These are phyloP conservation scores for Nemania diffusa DNA, from an alignment of 2,329 filamentous ascomycete species.

Conservation along the genomic window DNA sequence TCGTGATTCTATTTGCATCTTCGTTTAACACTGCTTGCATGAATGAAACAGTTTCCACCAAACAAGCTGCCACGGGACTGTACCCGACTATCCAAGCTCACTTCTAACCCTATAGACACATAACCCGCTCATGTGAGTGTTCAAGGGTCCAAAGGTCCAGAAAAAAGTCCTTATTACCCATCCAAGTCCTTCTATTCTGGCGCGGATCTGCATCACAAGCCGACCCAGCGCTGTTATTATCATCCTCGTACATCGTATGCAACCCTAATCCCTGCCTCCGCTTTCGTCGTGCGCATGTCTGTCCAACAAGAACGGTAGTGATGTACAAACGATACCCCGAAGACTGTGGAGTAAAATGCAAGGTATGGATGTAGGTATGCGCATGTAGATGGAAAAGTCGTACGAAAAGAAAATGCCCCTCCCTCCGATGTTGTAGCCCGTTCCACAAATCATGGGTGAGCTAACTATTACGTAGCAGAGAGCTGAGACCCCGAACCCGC, in stretches of 20 bases:
- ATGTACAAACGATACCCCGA: conserved; percentile 17
- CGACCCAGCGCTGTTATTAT: conserved; percentile 9
- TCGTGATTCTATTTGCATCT: background rate
- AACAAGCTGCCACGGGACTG: background rate
- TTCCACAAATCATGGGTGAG: conserved; percentile 18
- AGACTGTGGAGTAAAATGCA: conserved; percentile 12
- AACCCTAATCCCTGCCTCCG: background rate
- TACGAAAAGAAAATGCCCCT: conserved; percentile 13
- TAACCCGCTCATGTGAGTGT: background rate
- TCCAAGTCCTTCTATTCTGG: background rate
- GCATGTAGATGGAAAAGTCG: background rate
- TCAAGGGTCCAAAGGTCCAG: background rate
- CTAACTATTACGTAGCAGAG: background rate
- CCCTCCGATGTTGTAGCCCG: conserved; percentile 14
- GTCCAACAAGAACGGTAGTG: conserved; percentile 8
- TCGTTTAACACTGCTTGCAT: background rate
- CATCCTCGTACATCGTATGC: background rate
- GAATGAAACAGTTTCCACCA: background rate
- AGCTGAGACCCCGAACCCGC: background rate
- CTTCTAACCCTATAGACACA: background rate
- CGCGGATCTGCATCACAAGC: background rate
- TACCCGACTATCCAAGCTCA: background rate
- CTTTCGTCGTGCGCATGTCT: background rate
- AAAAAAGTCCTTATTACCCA: too few species aligned
- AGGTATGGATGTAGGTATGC: background rate